phyloP scores from a whole-genome alignment of 176 grass and related monocot species.

The Hyparrhenia diplandra region DNA sequence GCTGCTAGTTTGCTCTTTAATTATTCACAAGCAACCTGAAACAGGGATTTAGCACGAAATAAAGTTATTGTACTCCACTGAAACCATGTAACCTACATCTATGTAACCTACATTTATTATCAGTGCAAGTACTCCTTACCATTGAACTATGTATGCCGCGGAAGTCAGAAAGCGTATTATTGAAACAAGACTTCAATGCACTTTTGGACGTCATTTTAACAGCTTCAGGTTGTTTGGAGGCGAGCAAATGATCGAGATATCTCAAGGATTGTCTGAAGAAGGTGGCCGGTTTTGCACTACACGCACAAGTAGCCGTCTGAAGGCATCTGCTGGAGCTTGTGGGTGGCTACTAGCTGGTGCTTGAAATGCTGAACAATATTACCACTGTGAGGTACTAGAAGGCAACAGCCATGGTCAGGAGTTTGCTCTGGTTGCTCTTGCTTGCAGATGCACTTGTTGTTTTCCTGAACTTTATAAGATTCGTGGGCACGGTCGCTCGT shows the following conservation, averaged over 20 bases:
- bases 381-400: constrained; percentile 38
- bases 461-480: constrained; percentile 7
- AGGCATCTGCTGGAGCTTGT: not conserved
- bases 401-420: constrained; percentile 42
- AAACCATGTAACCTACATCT: not conserved
- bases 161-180: not conserved
- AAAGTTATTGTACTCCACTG: not conserved
- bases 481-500: not conserved
- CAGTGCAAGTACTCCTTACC: not conserved
- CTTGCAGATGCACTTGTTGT: constrained; percentile 2
- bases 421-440: constrained; percentile 23
- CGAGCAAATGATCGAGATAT: not conserved
- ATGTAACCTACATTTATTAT: not conserved
- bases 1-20: not conserved
- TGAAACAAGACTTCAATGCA: too few relatives aligned
- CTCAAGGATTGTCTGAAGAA: not conserved
- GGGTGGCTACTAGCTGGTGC: not conserved
- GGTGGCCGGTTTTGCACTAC: not conserved
- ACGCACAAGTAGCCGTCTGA: too few relatives aligned
- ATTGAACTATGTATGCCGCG: too few relatives aligned
- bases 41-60: not conserved
- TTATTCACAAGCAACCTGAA: not conserved
- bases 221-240: too few relatives aligned
- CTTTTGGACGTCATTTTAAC: too few relatives aligned
- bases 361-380: not conserved